Conservation (phyloP, 2,329 filamentous ascomycete species). For the Botrytis cinerea region DNA sequence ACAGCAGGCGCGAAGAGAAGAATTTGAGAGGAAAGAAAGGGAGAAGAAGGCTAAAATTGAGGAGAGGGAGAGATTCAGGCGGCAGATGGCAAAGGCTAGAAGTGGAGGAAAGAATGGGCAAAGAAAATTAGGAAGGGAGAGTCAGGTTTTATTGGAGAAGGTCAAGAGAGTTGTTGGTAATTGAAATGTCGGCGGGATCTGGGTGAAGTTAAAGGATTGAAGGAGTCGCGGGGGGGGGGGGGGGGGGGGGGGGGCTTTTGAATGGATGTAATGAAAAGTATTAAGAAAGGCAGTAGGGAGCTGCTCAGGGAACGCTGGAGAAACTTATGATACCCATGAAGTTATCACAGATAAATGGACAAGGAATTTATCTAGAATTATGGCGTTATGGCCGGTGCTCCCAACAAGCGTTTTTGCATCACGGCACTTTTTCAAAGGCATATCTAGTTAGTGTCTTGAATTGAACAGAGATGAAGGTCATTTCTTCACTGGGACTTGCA, state of each 20-base stretch:
- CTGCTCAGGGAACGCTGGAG: not conserved
- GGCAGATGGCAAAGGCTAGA: constrained; percentile 51
- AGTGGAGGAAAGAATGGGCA: constrained; percentile 65
- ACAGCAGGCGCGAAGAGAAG: constrained; percentile 50
- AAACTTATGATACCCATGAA: constrained; percentile 24
- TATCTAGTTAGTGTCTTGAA: not conserved
- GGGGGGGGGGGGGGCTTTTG: not conserved
- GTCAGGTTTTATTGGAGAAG: constrained; percentile 63
- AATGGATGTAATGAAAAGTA: not conserved
- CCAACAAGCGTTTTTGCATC: constrained; percentile 16
- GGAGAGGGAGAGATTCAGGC: constrained; percentile 53
- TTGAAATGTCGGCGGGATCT: constrained; percentile 26
- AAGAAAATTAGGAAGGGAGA: constrained; percentile 68
- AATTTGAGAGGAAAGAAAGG: constrained; percentile 55
- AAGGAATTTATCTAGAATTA: not conserved
- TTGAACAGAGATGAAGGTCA: not conserved
- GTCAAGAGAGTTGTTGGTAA: constrained; percentile 52
- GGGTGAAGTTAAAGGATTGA: not conserved
- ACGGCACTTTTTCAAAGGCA: not conserved
- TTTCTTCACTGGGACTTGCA: not conserved
- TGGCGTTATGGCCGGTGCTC: constrained; percentile 2
- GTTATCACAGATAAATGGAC: constrained; percentile 5
- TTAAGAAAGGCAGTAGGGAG: not conserved
- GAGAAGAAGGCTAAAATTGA: constrained; percentile 60
- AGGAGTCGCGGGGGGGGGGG: too few relatives aligned